phyloP scores from a whole-genome alignment of 352 stramenopile species.

The Paralagenidium karlingii region DNA sequence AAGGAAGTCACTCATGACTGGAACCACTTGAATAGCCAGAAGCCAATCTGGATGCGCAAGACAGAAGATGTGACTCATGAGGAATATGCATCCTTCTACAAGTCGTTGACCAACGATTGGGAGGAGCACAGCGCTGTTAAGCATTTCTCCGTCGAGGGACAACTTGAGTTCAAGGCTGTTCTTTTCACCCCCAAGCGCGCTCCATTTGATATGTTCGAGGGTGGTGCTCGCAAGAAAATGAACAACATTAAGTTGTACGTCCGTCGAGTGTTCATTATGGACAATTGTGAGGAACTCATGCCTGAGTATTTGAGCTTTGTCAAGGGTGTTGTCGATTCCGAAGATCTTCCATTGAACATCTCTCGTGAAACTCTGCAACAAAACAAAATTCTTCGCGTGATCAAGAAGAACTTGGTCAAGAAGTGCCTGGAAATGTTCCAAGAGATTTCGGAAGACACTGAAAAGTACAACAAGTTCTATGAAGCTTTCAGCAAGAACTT shows the following conservation, averaged over 20 bases:
- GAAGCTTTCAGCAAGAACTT: constrained; percentile 99
- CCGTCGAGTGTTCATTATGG: constrained; percentile 99
- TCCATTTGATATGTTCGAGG: constrained; percentile 99
- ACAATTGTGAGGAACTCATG: constrained; percentile 99
- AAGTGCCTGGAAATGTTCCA: constrained; percentile 99
- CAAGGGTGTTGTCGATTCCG: constrained; percentile 99
- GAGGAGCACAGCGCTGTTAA: constrained; percentile 96
- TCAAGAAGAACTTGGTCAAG: constrained; percentile 99
- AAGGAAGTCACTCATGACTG: constrained; percentile 98
- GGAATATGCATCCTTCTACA: constrained; percentile 99
- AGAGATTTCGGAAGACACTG: constrained; percentile 94
- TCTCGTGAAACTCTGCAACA: constrained; percentile 99
- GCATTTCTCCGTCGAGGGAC: constrained; percentile 99
- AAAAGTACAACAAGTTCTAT: constrained; percentile 99
- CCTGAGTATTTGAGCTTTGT: constrained; percentile 98
- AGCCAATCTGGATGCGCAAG: constrained; percentile 99
- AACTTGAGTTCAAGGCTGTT: constrained; percentile 98
- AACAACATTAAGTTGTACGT: constrained; percentile 99
- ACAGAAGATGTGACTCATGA: constrained; percentile 98
- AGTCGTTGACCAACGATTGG: constrained; percentile 99
- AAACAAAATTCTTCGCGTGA: constrained; percentile 99
- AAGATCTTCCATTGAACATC: constrained; percentile 99
- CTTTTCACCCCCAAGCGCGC: constrained; percentile 98
- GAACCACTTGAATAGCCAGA: constrained; percentile 99
- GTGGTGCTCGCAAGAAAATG: constrained; percentile 97